Evolutionary conservation across 2,329 filamentous ascomycete genomes (phyloP).

Genomic region (Fusarium pseudocircinatum): DNA sequence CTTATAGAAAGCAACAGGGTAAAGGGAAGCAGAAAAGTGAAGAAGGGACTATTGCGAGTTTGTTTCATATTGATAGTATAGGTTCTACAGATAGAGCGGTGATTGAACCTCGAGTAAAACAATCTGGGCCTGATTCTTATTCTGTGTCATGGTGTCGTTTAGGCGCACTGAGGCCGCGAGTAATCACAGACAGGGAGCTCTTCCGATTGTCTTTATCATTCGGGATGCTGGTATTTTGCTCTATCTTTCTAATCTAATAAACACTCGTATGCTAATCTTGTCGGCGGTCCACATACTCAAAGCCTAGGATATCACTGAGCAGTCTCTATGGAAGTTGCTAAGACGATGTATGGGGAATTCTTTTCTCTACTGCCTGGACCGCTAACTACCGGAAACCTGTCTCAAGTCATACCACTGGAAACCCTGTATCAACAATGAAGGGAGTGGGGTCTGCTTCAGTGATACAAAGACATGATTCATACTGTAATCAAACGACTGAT

Average conservation of each 20-base stretch:
- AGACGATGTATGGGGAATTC: fast-evolving
- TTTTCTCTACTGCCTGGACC: neutral
- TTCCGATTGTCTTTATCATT: too few species aligned
- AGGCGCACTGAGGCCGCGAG: neutral
- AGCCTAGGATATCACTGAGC: neutral
- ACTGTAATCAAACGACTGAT: neutral
- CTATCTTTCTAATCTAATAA: too few species aligned
- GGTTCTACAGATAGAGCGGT: neutral
- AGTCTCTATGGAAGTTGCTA: neutral
- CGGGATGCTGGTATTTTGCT: fast-evolving
- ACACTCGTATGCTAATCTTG: too few species aligned
- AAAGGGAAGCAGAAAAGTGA: fast-evolving
- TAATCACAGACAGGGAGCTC: fast-evolving
- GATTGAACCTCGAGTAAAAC: neutral
- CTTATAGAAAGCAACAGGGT: neutral
- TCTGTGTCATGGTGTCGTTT: neutral
- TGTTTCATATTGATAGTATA: neutral
- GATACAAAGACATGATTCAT: neutral
- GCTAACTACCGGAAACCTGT: neutral
- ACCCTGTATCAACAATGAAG: neutral
- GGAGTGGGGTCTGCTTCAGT: neutral
- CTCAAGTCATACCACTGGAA: neutral
- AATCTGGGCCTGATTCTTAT: neutral
- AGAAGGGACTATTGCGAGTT: fast-evolving
- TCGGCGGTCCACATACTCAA: neutral